Base-by-base conservation (phyloP, 306 rosid genomes). In the Gynostemma pentaphyllum region DNA sequence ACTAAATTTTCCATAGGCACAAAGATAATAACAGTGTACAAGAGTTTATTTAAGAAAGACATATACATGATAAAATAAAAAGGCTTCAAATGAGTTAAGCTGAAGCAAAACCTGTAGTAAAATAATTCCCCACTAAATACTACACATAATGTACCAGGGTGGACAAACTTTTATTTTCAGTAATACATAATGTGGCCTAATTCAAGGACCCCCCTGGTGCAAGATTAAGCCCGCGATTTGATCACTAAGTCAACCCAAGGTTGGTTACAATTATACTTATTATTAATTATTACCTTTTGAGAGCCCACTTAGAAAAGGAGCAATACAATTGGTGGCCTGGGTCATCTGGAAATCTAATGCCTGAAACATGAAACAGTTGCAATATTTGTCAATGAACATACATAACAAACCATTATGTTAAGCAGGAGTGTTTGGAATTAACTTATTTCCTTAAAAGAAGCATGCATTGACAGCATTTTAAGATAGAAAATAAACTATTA, bases 271-370 rank as follows among this genome's bases (percentile, higher is more conserved):
- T 34, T 36, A 50, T 34, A 40, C 45, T 40, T 4, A 4, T n/a
- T 12, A 3, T 37, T 67, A 40, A 13, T 24, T 14, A 57, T 78
- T 75, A 85, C 98, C 96, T 78, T 83, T 83, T 24, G 96, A 83
- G 49, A 86, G 75, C 52, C 88, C 96, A 19, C 56, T 59, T 23
- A 87, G 75, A 71, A 81, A 80, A 74, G 90, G 85, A 55, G 75
- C 62, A 55, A 77, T 64, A 77, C 71, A 84, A 75, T 72, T 62
- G 46, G 82, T 73, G 66, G 75, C 75, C 42, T 52, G 70, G 67
- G 64, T 69, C 59, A 69, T 63, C 9, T 85, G 76, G 45, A 53
- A 66, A 55, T 71, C 85, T 69, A 92, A 73, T 41, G 90, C 83
- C 96, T 92, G 88, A 56, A 66, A 66, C 69, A 82, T 92, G 88